Evolutionary conservation across 495 filamentous ascomycete genomes (phyloP).

Genomic region (Cercophora scortea): DNA sequence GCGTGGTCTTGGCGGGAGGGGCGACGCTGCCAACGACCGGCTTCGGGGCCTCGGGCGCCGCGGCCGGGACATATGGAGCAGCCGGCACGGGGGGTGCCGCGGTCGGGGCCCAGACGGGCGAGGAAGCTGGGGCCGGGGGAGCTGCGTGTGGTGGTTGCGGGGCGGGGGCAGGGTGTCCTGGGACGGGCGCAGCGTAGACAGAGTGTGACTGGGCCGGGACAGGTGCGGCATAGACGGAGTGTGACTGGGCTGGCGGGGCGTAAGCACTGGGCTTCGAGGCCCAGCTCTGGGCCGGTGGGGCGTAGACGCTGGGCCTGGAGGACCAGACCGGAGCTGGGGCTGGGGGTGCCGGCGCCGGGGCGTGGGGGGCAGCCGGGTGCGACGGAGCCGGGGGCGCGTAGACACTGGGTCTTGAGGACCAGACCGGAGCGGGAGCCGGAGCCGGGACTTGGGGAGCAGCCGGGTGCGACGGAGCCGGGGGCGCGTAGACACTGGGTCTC

Average conservation of each 20-base stretch:
- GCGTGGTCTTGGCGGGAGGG: constrained; percentile 6
- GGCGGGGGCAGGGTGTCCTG: constrained; percentile 5
- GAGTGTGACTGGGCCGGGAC: no score
- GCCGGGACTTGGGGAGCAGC: neutral
- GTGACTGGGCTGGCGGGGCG: no score
- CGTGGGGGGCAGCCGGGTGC: neutral
- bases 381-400: neutral
- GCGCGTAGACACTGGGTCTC: constrained; percentile 1
- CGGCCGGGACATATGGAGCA: neutral
- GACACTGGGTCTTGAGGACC: constrained; percentile 4
- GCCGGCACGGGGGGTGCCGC: neutral
- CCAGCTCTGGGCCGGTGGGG: no score
- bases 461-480: constrained; percentile 2
- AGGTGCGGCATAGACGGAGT: no score
- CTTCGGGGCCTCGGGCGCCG: neutral
- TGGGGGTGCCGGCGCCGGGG: constrained; percentile 7
- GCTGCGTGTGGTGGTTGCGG: constrained; percentile 4
- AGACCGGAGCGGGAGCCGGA: neutral
- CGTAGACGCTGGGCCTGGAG: no score
- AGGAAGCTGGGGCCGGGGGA: neutral
- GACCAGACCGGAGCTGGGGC: neutral
- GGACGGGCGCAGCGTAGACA: no score
- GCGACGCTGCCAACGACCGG: constrained; percentile 8
- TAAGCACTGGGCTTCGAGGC: no score
- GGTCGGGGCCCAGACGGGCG: neutral